phyloP scores from a whole-genome alignment of 345 rosid species.

The Citropsis articulata region DNA sequence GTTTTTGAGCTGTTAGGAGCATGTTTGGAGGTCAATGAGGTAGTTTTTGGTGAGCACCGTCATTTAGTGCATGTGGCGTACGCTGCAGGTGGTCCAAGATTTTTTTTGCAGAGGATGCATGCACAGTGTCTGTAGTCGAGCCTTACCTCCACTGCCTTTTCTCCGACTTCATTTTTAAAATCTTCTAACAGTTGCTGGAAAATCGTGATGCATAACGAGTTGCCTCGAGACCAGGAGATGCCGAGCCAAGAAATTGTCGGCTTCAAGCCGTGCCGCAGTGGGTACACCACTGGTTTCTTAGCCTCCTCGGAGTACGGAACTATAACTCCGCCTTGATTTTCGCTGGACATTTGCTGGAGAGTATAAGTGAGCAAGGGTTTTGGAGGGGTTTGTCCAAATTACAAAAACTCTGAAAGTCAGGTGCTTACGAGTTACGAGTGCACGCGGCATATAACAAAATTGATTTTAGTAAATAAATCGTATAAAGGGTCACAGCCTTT shows the following conservation, averaged over 20 bases:
- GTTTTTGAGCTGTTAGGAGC: too few relatives aligned
- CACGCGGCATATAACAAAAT: too few relatives aligned
- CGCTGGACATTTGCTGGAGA: conserved; percentile 37
- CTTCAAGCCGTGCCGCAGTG: conserved; percentile 61
- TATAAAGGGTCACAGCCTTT: too few relatives aligned
- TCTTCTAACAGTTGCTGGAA: conserved; percentile 31
- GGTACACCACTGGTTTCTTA: conserved; percentile 41
- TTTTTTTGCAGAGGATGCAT: too few relatives aligned
- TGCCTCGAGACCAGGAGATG: conserved; percentile 83
- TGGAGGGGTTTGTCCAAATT: conserved; percentile 19
- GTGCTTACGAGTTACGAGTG: too few relatives aligned
- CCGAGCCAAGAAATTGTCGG: conserved; percentile 68
- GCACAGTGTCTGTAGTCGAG: too few relatives aligned
- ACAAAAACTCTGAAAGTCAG: too few relatives aligned
- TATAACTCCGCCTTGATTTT: conserved; percentile 32
- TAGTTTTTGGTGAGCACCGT: too few relatives aligned
- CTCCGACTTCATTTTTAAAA: conserved; percentile 41
- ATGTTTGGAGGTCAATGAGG: too few relatives aligned
- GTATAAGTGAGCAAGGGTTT: conserved; percentile 32
- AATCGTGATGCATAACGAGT: conserved; percentile 72
- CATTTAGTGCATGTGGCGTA: too few relatives aligned
- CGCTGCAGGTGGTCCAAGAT: too few relatives aligned
- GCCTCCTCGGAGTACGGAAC: conserved; percentile 33
- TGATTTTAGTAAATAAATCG: too few relatives aligned
- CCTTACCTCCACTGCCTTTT: conserved; percentile 65